Evolutionary conservation across 2,329 filamentous ascomycete genomes (phyloP), one percentile per base, ranked within the genome.

Genomic region (Colletotrichum sp.): DNA sequence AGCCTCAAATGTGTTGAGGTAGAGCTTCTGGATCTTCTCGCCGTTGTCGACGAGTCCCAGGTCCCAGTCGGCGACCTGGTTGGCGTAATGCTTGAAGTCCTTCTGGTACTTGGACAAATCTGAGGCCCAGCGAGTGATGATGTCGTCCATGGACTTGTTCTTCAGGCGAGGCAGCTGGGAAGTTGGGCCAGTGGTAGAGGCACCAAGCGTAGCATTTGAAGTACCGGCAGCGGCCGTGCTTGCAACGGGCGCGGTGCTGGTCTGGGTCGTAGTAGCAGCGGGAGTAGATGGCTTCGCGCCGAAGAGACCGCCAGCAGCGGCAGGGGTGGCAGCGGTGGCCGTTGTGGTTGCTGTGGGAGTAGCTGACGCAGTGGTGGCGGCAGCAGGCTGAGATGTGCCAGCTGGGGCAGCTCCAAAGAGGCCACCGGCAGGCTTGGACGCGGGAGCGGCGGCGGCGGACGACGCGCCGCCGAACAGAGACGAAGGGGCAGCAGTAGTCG

Each of bases 71-170:
- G 96, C 94, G 16, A 98, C 95, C 78, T 96, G 94, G 77, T 93
- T 91, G 6, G 98, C 96, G 84, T 98, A 96, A 39, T 94, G 91
- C 83, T 98, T 96, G 87, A 98, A 99, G 75, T 98, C 95, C 84
- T 98, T 98, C 82, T 98, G 96, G 82, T 99, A 98, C 82, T 98
- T 98, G 69, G 96, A 94, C 66, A 99, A 88, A 82, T 98, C 97
- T 0, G 96, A 95, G 3, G 97, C 97, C 97, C 97, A 99, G 36
- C 96, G 93, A 6, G 95, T 98, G 79, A 99, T 96, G 78, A 99
- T 98, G 83, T 99, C 97, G 82, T 99, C 97, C 94, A 99, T 98
- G 1, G 96, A 98, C 87, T 98, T 98, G 85, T 98, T 98, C 88
- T 98, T 98, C 48, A 99, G 89, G 32, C 97, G 94, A 6, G 96